A percentile compares a stretch with the other conserved stretches of the same genome.
Evolutionary conservation across 768 basidiomycete species (phyloP).

Genomic region (Pisolithus albus): DNA sequence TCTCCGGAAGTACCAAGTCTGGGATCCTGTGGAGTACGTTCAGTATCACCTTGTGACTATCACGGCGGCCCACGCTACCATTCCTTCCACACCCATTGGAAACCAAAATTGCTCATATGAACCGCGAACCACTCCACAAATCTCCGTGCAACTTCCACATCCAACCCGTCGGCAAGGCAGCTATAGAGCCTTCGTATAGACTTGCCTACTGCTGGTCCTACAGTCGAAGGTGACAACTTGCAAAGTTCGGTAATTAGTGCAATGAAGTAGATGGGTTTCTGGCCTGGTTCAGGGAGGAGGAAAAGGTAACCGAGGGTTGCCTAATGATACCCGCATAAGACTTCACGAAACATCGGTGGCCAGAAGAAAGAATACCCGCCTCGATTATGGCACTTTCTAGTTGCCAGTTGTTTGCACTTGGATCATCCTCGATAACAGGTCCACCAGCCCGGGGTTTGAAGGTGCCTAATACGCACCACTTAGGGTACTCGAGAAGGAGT

Average conservation of each 20-base stretch:
- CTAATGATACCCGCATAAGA: constrained; percentile 29
- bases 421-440: constrained; percentile 42
- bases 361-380: constrained; percentile 33
- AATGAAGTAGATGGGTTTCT: constrained; percentile 81
- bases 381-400: constrained; percentile 86
- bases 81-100: constrained; percentile 99
- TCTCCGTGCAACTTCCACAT: constrained; percentile 73
- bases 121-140: constrained; percentile 94
- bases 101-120: constrained; percentile 97
- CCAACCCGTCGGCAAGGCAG: constrained; percentile 76
- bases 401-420: constrained; percentile 69
- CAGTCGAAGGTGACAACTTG: constrained; percentile 85
- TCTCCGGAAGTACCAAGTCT: constrained; percentile 63
- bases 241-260: constrained; percentile 89
- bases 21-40: constrained; percentile 55
- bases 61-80: constrained; percentile 50
- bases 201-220: constrained; percentile 95
- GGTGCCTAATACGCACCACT: constrained; percentile 75
- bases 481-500: constrained; percentile 77
- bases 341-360: not conserved
- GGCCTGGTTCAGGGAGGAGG: constrained; percentile 67
- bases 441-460: constrained; percentile 76
- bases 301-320: constrained; percentile 69
- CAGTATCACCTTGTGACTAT: not conserved
- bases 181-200: constrained; percentile 84